Evolutionary conservation across 345 rosid genomes (phyloP), one percentile per base, ranked within the genome.

Genomic region (Euphorbia lathyris): DNA sequence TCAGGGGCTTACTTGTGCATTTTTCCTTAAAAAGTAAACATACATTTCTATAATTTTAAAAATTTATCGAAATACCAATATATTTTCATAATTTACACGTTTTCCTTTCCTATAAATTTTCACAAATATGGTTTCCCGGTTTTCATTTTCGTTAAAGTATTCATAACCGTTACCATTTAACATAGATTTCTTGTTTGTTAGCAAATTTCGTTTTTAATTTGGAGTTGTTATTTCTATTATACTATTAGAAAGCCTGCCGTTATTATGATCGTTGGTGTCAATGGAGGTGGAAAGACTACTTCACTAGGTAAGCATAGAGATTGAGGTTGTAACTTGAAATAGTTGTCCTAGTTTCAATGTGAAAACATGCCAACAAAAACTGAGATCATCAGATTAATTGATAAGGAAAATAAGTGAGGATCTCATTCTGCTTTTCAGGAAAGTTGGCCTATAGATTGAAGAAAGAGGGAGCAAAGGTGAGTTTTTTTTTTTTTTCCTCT

Each of bases 261-360:
- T 38, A 63, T 88, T 45, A 85, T 92, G 88, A 82, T 90, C 10
- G 97, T 90, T 74, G 97, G 97, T 8, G 97, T 90, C 20, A 88
- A 92, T 65, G 99, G 99, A 75, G 97, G 99, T 62, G 97, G 97
- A 63, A 95, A 95, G 84, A 95, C 99, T 8, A 90, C 99, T 12
- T 95, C 97, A 74, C 99, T 95, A 40, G 99, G 97, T 90, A 86
- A 80, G 88, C 59, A 29, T 11, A 47, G 34, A 30, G 45, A 29
- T 20, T 32, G 17, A 42, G 58, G 22, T 32, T 22, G 30, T 43
- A 48, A n/a, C n/a, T n/a, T n/a, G n/a, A n/a, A n/a, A 58, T 47
- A 12, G 12, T 20, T 63, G 53, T 55, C 29, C 27, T 47, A 10
- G 51, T 69, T 45, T 50, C 27, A 34, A n/a, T 65, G 1, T 63